Evolutionary conservation across 768 basidiomycete genomes (phyloP).

Genomic region (Panaeolus papilionaceus): DNA sequence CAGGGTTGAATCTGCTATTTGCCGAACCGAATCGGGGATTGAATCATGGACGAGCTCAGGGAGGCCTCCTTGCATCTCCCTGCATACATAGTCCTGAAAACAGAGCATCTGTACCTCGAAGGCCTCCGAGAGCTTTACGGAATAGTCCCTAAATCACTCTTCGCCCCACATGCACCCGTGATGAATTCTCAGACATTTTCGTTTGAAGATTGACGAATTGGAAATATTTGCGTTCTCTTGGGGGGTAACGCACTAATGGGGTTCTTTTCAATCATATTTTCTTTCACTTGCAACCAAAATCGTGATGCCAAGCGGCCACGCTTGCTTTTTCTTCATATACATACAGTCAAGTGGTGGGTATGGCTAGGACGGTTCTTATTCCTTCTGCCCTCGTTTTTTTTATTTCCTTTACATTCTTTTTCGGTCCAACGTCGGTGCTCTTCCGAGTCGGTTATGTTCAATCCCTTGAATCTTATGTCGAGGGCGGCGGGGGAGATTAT

Average conservation of each 20-base stretch:
- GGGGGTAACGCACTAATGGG: constrained; percentile 1
- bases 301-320: not conserved
- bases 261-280: constrained; percentile 5
- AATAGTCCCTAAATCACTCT: not conserved
- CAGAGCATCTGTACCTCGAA: not conserved
- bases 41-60: not conserved
- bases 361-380: not conserved
- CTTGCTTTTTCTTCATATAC: constrained; percentile 5
- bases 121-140: not conserved
- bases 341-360: not conserved
- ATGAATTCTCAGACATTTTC: not conserved
- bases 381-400: constrained; percentile 3
- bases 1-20: not conserved
- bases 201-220: not conserved
- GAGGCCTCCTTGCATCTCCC: not conserved
- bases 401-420: constrained; percentile 8
- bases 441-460: not conserved
- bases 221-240: not conserved
- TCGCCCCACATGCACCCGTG: not conserved
- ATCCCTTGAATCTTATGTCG: not conserved
- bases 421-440: not conserved
- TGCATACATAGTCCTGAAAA: not conserved
- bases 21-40: not conserved
- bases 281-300: not conserved
- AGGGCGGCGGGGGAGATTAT: not conserved